These are phyloP conservation scores for Neurospora sp. DNA, from an alignment of 495 filamentous ascomycete species.

Conservation along the genomic window DNA sequence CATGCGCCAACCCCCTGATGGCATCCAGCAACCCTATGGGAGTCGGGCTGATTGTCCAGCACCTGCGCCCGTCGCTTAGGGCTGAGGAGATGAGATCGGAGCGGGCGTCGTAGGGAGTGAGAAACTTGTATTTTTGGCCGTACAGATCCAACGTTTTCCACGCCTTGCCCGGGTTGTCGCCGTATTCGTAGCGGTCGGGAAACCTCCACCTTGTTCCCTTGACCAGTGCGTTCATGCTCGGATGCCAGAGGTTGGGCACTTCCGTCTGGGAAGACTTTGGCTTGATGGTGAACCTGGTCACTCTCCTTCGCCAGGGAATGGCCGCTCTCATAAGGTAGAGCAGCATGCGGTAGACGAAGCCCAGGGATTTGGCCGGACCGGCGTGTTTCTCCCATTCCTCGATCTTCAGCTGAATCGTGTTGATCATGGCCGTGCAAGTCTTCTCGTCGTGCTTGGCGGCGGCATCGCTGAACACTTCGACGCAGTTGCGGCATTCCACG, in stretches of 20 bases:
- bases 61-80: background rate
- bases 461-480: background rate
- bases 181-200: background rate
- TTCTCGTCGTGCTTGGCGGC: background rate
- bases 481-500: background rate
- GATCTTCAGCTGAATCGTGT: background rate
- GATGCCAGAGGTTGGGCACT: background rate
- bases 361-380: background rate
- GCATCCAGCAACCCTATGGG: background rate
- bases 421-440: background rate
- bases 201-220: background rate
- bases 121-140: background rate
- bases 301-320: background rate
- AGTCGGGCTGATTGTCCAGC: background rate
- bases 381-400: background rate
- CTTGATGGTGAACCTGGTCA: background rate
- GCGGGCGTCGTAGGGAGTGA: background rate
- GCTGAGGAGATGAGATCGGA: background rate
- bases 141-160: background rate
- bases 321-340: background rate
- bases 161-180: background rate
- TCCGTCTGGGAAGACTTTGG: background rate
- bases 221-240: background rate
- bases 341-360: background rate
- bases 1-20: background rate